Conservation (phyloP, 2,329 filamentous ascomycete genomes). For the Colletotrichum sp. region DNA sequence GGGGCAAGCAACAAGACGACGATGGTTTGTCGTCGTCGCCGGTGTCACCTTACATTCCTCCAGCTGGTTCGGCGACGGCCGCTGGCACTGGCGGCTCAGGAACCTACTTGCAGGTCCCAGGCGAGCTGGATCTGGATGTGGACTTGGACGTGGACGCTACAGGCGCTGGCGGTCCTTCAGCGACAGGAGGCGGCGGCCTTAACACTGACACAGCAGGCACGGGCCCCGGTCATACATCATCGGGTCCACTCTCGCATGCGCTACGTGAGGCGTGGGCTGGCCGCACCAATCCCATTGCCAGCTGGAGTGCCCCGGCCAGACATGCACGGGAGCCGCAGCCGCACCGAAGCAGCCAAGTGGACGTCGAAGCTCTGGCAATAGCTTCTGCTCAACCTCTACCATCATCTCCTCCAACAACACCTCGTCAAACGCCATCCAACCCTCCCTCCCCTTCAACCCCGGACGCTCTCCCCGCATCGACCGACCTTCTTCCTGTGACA, state of each 20-base stretch:
- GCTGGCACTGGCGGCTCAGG: conserved; percentile 14
- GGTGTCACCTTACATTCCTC: conserved; percentile 19
- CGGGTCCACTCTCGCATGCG: conserved; percentile 14
- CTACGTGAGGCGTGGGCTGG: conserved; percentile 1
- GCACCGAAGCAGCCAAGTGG: conserved; percentile 21
- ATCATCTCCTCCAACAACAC: conserved; percentile 46
- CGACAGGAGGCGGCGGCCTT: conserved; percentile 31
- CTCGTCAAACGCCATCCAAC: conserved; percentile 35
- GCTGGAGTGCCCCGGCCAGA: conserved; percentile 7
- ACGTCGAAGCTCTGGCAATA: conserved; percentile 35
- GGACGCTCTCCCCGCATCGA: conserved; percentile 34
- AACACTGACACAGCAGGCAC: conserved; percentile 22
- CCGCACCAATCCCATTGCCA: conserved; percentile 8
- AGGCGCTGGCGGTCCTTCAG: conserved; percentile 24
- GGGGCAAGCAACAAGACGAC: conserved; percentile 30
- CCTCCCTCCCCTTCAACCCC: conserved; percentile 31
- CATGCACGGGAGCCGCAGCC: conserved; percentile 17
- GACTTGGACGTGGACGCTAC: neutral
- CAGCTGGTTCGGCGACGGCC: conserved; percentile 10
- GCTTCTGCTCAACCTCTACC: conserved; percentile 45
- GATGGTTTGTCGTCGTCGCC: conserved; percentile 19
- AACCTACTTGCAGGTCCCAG: conserved; percentile 30
- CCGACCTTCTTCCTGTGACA: conserved; percentile 15
- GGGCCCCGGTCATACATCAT: conserved; percentile 21
- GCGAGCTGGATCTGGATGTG: neutral